Conservation (phyloP, 1,284 basidiomycete genomes). For the Sanghuangporus baumii region DNA sequence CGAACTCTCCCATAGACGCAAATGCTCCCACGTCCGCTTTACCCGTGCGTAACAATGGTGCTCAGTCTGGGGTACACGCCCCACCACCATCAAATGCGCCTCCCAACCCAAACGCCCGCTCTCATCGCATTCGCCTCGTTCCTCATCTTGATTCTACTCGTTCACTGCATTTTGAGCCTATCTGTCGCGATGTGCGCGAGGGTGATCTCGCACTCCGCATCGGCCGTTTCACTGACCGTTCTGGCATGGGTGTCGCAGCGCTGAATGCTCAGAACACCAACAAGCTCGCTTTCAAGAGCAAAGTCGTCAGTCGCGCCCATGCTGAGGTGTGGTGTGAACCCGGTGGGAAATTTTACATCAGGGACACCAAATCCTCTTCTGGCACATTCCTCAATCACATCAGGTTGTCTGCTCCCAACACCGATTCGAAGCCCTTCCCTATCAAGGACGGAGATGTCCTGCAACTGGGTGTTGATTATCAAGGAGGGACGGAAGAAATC, state of each 20-base stretch:
- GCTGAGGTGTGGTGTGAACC: conserved; percentile 87
- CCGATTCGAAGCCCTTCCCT: conserved; percentile 73
- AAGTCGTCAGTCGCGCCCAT: conserved; percentile 92
- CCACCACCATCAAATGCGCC: neutral
- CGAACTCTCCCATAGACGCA: neutral
- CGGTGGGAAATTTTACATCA: conserved; percentile 75
- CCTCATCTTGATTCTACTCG: conserved; percentile 90
- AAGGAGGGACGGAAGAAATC: conserved; percentile 95
- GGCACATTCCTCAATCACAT: conserved; percentile 98
- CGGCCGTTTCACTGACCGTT: conserved; percentile 86
- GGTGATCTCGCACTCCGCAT: conserved; percentile 74
- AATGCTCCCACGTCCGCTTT: neutral
- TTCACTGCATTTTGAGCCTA: conserved; percentile 90
- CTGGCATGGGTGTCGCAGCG: conserved; percentile 60
- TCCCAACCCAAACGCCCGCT: neutral
- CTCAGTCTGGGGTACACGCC: neutral
- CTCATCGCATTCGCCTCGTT: conserved; percentile 60
- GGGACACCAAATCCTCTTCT: conserved; percentile 85
- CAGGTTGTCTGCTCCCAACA: conserved; percentile 78
- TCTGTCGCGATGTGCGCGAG: conserved; percentile 76
- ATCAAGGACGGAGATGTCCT: conserved; percentile 94
- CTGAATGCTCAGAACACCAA: conserved; percentile 68
- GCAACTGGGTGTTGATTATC: conserved; percentile 97
- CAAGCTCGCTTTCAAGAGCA: conserved; percentile 93
- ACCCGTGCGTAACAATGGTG: neutral